Conservation (phyloP, 257 asterid genomes). For the Rauvolfia tetraphylla region DNA sequence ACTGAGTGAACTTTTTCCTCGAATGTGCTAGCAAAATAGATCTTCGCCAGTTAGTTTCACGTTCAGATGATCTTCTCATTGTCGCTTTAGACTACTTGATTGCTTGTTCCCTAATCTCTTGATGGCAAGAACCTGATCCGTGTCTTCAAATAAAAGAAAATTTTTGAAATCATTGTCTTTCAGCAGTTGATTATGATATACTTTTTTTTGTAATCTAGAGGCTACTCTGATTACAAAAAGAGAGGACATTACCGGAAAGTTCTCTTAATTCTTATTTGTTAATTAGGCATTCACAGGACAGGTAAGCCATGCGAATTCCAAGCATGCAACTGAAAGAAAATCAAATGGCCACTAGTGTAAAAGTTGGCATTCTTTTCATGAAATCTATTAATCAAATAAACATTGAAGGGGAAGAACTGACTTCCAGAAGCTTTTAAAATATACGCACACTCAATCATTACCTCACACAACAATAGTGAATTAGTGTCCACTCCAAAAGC, state of each 20-base stretch:
- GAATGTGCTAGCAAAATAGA: too few relatives aligned
- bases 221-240: not conserved
- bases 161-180: not conserved
- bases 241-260: not conserved
- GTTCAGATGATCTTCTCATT: too few relatives aligned
- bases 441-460: not conserved
- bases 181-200: not conserved
- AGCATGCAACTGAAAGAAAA: not conserved
- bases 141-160: not conserved
- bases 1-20: not conserved
- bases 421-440: not conserved
- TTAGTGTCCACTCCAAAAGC: not conserved
- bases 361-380: conserved; percentile 1
- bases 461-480: not conserved
- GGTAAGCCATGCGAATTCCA: not conserved
- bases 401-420: not conserved
- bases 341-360: not conserved
- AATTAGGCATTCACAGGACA: too few relatives aligned
- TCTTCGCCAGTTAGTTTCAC: too few relatives aligned
- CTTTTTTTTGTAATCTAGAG: not conserved
- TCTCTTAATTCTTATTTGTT: too few relatives aligned
- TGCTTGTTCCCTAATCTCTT: not conserved
- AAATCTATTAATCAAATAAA: not conserved
- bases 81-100: too few relatives aligned
- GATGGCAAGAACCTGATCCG: not conserved